Evolutionary conservation across 805 yeast species (phyloP), one percentile per base, ranked within the genome.

Genomic region (Kuraishia ogatae): DNA sequence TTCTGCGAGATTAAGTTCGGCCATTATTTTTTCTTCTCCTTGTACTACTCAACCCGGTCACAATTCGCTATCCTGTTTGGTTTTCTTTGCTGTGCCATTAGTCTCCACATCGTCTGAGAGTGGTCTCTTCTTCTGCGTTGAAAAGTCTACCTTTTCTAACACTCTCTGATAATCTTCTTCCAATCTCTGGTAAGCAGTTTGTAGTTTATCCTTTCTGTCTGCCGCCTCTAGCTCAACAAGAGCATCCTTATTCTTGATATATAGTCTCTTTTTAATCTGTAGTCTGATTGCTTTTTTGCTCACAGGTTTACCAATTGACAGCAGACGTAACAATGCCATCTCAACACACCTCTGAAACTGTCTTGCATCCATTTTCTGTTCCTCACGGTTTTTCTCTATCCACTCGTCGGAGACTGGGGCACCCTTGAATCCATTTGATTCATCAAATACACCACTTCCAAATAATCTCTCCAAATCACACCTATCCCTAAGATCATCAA

Each of bases 401-500:
- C 85, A 83, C 51, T 62, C 67, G 50, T 59, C 49, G 52, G 56
- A 56, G 35, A 60, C 53, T 47, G 71, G 68, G 22, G 54, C 46
- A 21, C 50, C 50, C 43, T 46, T 50, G 60, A 53, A 55, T 62
- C 48, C 53, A 59, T 22, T 50, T 57, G 60, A 63, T 8, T 65
- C 57, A 28, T 76, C 63, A 50, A 71, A 62, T 0, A 57, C 59
- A 2, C 71, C 69, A 1, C 57, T 57, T 24, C 67, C 62, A 43
- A 69, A 66, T 35, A 85, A 66, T 61, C 84, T 71, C 56, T 71
- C 69, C 60, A 90, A 73, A 64, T 94, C 98, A 59, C 84, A 79
- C 35, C 93, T 74, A 66, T 94, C 97, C 56, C 99, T 78, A 60
- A 94, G 73, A 64, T 89, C 96, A 65, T 94, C 99, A 70, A 94